Evolutionary conservation across 2,329 filamentous ascomycete genomes (phyloP), one percentile per base, ranked within the genome.

Genomic region (Penicillium sp.): DNA sequence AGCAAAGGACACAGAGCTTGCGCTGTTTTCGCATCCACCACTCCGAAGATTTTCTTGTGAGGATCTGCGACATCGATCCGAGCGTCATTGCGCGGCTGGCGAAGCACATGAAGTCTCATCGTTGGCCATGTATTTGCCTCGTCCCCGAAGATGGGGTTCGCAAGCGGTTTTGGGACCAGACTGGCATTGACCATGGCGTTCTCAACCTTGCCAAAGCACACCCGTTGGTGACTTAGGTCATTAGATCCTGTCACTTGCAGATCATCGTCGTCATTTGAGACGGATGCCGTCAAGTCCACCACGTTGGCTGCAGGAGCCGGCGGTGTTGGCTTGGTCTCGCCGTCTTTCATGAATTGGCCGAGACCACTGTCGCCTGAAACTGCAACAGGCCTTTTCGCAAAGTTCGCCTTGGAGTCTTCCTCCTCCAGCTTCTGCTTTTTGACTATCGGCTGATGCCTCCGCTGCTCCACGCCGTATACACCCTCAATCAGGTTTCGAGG

Each of bases 161-260:
- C 77, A 27, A 81, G 81, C 1, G 87, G 84, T 62, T 85, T 90
- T 0, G 90, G 90, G 2, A 92, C 83, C 31, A 77, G 74, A 62
- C 83, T 80, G 54, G 86, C 87, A 56, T 86, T 84, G 38, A 94
- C 76, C 48, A 76, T 81, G 2, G 85, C 82, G 16, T 79, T 81
- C 48, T 90, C 85, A 18, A 95, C 72, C 72, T 88, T 87, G 38
- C 90, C 90, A 64, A 89, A 91, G 71, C 90, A 95, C 3, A 95
- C 87, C 63, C 90, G 84, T 65, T 89, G 83, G 18, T 85, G 80
- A 42, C 77, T 81, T 27, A 83, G 78, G 50, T 88, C 81, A 38
- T 80, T 78, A 13, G 85, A 69, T 31, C 84, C 74, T 18, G 77
- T 68, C 48, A 71, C 66, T 64, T 74, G 63, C 9, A 74, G 50